Evolutionary conservation across 2,329 filamentous ascomycete genomes (phyloP).

Genomic region (Xylariaceae sp.): DNA sequence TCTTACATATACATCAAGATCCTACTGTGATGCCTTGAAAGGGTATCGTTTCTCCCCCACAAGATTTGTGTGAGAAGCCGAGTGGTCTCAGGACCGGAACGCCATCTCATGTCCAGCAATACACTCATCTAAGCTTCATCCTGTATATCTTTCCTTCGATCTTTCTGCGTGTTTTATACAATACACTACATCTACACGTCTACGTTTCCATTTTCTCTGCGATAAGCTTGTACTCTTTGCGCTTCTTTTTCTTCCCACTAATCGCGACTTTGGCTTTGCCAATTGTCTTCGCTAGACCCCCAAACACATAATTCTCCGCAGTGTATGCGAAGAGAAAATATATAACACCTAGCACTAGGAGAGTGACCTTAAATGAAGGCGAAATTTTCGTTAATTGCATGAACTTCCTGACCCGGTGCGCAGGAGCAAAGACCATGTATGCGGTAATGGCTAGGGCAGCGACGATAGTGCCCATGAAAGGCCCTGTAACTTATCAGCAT

Average conservation of each 20-base stretch:
- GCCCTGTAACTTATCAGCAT: slow-evolving; percentile 51
- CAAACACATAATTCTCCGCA: slow-evolving; percentile 69
- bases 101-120: no score
- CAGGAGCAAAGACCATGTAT: slow-evolving; percentile 78
- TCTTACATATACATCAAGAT: no score
- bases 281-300: slow-evolving; percentile 61
- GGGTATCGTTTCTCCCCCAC: no score
- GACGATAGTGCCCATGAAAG: slow-evolving; percentile 75
- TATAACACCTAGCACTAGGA: slow-evolving; percentile 64
- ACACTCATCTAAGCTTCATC: no score
- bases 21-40: no score
- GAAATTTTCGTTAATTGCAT: slow-evolving; percentile 87
- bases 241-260: slow-evolving; percentile 62
- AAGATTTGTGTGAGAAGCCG: no score
- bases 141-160: no score
- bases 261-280: slow-evolving; percentile 58
- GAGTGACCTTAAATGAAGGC: slow-evolving; percentile 64
- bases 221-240: slow-evolving; percentile 85
- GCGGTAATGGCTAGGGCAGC: slow-evolving; percentile 62
- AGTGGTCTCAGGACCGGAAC: no score
- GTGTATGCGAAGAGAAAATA: slow-evolving; percentile 68
- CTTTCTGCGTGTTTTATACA: no score
- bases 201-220: slow-evolving; percentile 57
- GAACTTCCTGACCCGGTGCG: slow-evolving; percentile 60
- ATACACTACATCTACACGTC: no score